phyloP scores from a whole-genome alignment of 257 asterid species.

The Rauvolfia tetraphylla region DNA sequence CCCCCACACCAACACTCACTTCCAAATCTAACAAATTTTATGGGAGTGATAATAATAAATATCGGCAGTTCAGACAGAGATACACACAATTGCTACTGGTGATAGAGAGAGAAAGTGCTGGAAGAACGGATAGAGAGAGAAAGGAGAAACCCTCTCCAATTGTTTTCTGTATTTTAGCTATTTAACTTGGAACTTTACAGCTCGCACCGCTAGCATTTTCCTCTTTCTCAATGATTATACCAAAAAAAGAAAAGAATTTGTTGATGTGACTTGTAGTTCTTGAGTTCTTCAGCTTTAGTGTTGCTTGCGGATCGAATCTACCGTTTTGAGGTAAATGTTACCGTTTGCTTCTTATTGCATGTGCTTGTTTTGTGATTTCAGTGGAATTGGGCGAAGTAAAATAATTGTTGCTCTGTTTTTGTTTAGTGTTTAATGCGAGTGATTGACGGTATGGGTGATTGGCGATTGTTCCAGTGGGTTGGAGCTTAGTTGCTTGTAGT shows the following conservation, averaged over 20 bases:
- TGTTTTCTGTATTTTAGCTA: conserved; percentile 9
- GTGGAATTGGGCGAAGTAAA: not conserved
- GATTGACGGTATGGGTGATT: not conserved
- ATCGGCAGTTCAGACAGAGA: conserved; percentile 8
- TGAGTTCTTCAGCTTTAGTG: not conserved
- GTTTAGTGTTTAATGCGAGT: not conserved
- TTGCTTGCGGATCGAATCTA: conserved; percentile 23
- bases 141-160: conserved; percentile 4
- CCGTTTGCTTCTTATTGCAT: not conserved
- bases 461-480: not conserved
- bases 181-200: conserved; percentile 17
- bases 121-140: not conserved
- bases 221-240: not conserved
- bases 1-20: too few relatives aligned
- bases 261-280: not conserved
- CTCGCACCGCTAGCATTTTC: conserved; percentile 14
- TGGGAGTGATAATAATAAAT: not conserved
- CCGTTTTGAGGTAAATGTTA: conserved; percentile 12
- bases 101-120: conserved; percentile 8
- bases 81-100: conserved; percentile 1
- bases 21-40: too few relatives aligned
- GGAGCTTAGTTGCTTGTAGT: conserved; percentile 10
- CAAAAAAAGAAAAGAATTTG: not conserved
- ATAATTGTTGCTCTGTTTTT: not conserved
- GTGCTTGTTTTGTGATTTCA: not conserved